phyloP scores from a whole-genome alignment of 1,284 basidiomycete genomes.

The Wallemia hederae region DNA sequence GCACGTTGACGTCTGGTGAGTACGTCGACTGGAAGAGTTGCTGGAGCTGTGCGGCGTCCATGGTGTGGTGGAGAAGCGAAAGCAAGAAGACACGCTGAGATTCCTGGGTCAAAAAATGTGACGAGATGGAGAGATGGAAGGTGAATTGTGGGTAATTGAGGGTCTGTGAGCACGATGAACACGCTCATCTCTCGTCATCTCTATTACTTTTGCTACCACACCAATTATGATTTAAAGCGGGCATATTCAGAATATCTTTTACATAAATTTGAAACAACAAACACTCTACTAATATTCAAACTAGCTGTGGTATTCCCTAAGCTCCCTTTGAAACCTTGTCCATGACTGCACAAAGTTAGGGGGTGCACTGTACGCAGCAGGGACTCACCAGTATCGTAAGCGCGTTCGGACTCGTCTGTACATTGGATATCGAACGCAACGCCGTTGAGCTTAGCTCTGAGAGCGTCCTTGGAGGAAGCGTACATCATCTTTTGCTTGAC shows the following conservation, averaged over 20 bases:
- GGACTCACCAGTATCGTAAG: conserved; percentile 39
- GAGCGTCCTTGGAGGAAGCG: conserved; percentile 66
- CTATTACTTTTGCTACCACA: too few relatives aligned
- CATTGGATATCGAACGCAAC: conserved; percentile 59
- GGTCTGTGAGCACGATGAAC: too few relatives aligned
- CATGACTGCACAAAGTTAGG: conserved; percentile 8
- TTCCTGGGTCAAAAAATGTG: not conserved
- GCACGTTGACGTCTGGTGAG: conserved; percentile 52
- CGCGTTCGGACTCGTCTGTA: conserved; percentile 50
- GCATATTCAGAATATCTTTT: not conserved
- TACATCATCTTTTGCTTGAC: conserved; percentile 86
- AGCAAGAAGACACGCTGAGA: not conserved
- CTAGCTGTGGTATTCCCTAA: not conserved
- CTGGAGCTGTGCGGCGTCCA: conserved; percentile 47
- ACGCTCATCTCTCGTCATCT: too few relatives aligned
- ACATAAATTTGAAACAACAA: conserved; percentile 1
- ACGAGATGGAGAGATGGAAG: too few relatives aligned
- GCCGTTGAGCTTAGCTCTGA: conserved; percentile 40
- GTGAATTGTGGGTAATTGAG: too few relatives aligned
- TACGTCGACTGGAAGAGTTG: conserved; percentile 47
- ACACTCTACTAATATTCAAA: not conserved
- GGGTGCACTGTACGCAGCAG: not conserved
- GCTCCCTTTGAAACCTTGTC: conserved; percentile 10
- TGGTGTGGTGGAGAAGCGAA: conserved; percentile 13
- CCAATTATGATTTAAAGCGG: not conserved